Evolutionary conservation across 345 rosid species (phyloP).

Genomic region (Orychophragmus violaceus): DNA sequence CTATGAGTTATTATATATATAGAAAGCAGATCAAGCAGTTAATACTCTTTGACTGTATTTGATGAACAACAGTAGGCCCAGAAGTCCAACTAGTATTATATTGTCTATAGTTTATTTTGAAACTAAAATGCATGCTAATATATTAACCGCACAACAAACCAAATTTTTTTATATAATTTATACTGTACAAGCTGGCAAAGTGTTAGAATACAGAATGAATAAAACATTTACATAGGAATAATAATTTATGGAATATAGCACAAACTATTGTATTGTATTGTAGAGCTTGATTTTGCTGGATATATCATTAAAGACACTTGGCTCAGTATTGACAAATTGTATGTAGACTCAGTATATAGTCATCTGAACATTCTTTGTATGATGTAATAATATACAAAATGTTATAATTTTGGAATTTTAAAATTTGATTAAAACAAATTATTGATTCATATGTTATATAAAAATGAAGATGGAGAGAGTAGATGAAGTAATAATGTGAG

Average conservation of each 20-base stretch:
- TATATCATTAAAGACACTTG: background rate
- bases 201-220: too few relatives aligned
- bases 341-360: background rate
- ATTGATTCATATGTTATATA: background rate
- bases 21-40: background rate
- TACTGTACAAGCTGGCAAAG: too few relatives aligned
- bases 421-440: too few relatives aligned
- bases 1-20: background rate
- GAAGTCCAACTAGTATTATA: background rate
- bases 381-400: background rate
- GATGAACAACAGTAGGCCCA: background rate
- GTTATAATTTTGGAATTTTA: too few relatives aligned
- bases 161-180: background rate
- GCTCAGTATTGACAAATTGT: too few relatives aligned
- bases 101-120: background rate
- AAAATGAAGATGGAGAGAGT: background rate
- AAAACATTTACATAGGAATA: background rate
- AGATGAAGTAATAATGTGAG: conserved; percentile 10
- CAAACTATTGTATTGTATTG: background rate
- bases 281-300: background rate
- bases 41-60: background rate
- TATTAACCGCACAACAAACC: background rate
- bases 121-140: too few relatives aligned
- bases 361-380: background rate
- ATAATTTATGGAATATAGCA: background rate